Conservation (phyloP, 2,329 filamentous ascomycete genomes). For the Aureobasidium subglaciale region DNA sequence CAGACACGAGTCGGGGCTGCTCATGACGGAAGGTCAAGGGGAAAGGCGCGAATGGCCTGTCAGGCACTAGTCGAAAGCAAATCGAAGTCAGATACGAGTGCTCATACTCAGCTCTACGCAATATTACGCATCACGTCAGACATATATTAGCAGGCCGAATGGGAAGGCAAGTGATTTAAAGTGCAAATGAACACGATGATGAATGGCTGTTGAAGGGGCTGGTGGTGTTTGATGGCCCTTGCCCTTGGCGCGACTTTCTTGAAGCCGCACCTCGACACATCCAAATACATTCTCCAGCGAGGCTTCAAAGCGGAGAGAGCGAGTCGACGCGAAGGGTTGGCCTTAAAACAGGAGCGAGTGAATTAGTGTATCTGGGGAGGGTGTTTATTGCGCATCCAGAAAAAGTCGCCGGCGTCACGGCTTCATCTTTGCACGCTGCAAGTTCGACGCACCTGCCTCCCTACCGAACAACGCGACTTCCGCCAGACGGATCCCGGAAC, state of each 20-base stretch:
- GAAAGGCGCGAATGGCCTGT: not conserved
- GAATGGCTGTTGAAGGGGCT: slow-evolving; percentile 5
- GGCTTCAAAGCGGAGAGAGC: slow-evolving; percentile 1
- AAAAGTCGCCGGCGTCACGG: slow-evolving; percentile 13
- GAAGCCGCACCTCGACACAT: slow-evolving; percentile 8
- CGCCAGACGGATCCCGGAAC: not conserved
- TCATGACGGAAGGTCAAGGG: not conserved
- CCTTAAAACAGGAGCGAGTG: not conserved
- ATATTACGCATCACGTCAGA: slow-evolving; percentile 11
- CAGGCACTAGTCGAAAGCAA: slow-evolving; percentile 4
- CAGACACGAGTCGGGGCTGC: slow-evolving; percentile 3
- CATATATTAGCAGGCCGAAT: not conserved
- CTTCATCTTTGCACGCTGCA: not conserved
- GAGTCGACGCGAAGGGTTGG: not conserved
- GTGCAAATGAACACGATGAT: not conserved
- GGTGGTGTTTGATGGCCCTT: not conserved
- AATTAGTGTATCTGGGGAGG: not conserved
- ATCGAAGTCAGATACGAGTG: slow-evolving; percentile 4
- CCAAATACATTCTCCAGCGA: not conserved
- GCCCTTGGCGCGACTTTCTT: slow-evolving; percentile 9
- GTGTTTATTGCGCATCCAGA: not conserved
- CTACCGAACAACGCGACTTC: not conserved
- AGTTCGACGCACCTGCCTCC: slow-evolving; percentile 11
- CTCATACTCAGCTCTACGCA: not conserved
- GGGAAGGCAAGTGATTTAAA: not conserved